Conservation (phyloP, 2,329 filamentous ascomycete species). For the Herpotrichia juniperi region DNA sequence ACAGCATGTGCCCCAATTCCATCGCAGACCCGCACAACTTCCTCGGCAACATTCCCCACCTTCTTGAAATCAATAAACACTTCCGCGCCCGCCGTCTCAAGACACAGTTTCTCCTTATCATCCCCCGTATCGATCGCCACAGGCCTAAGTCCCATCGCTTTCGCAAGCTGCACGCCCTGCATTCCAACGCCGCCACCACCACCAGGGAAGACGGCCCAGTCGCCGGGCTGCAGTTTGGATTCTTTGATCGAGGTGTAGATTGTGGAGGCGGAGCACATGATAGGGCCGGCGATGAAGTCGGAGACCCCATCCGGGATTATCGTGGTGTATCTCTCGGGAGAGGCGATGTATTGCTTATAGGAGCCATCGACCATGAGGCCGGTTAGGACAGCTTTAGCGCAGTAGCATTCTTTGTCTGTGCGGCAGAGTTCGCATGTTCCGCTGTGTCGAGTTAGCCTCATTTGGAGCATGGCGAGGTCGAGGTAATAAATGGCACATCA, state of each 20-base stretch:
- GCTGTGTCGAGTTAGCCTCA: conserved; percentile 24
- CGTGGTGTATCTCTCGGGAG: conserved; percentile 61
- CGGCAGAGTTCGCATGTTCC: conserved; percentile 56
- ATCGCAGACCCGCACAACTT: conserved; percentile 40
- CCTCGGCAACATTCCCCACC: conserved; percentile 36
- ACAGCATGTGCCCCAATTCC: conserved; percentile 48
- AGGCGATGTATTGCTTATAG: conserved; percentile 65
- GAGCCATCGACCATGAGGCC: conserved; percentile 54
- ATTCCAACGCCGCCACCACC: conserved; percentile 63
- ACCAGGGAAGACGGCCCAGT: conserved; percentile 63
- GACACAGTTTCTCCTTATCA: conserved; percentile 42
- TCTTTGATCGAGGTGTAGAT: conserved; percentile 63
- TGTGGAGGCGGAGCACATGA: conserved; percentile 66
- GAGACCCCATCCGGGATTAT: conserved; percentile 62
- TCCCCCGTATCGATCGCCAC: conserved; percentile 46
- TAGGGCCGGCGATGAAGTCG: conserved; percentile 63
- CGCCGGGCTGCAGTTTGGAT: conserved; percentile 55
- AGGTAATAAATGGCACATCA: no score
- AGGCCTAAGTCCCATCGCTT: conserved; percentile 45
- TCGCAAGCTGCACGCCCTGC: conserved; percentile 59
- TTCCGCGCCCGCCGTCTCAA: conserved; percentile 41
- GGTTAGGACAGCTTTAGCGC: conserved; percentile 52
- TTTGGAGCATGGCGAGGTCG: no score
- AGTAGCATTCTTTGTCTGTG: conserved; percentile 61
- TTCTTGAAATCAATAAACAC: conserved; percentile 47